Evolutionary conservation across 352 stramenopile genomes (phyloP).

Genomic region (Pythium graminicola): DNA sequence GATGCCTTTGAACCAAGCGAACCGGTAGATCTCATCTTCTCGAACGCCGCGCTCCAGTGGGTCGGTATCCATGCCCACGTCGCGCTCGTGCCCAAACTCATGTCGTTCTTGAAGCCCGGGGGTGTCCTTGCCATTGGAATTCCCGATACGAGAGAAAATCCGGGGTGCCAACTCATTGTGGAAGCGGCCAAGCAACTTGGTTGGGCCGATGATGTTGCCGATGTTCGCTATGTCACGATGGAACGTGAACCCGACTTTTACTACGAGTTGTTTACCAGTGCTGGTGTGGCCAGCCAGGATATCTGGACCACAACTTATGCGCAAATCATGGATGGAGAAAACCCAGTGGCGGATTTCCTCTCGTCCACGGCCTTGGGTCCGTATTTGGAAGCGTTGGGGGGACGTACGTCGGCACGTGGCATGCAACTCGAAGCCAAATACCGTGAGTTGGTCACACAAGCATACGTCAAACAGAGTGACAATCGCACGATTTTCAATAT

Average conservation of each 20-base stretch:
- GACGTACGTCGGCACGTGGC: conserved; percentile 21
- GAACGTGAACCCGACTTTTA: conserved; percentile 57
- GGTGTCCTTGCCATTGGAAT: conserved; percentile 68
- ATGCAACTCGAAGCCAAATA: conserved; percentile 50
- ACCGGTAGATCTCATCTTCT: conserved; percentile 63
- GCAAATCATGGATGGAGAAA: conserved; percentile 53
- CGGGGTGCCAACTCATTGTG: conserved; percentile 55
- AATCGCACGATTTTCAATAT: conserved; percentile 55
- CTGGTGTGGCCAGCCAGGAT: conserved; percentile 30
- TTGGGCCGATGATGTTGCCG: conserved; percentile 28
- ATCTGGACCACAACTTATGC: conserved; percentile 60
- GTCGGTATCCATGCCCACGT: conserved; percentile 42
- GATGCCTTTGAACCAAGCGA: conserved; percentile 35
- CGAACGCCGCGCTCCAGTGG: conserved; percentile 69
- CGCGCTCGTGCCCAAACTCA: conserved; percentile 39
- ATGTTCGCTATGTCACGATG: conserved; percentile 62
- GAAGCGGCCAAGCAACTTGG: conserved; percentile 41
- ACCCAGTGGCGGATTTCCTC: conserved; percentile 61
- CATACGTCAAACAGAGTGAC: conserved; percentile 55
- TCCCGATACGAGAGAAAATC: conserved; percentile 49
- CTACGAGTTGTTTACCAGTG: conserved; percentile 54
- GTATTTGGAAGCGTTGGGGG: conserved; percentile 48
- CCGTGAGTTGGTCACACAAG: conserved; percentile 40
- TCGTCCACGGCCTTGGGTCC: conserved; percentile 47
- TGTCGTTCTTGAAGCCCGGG: conserved; percentile 55